Base-by-base conservation (phyloP, 2,329 filamentous ascomycete genomes). In the Alternaria sp. region DNA sequence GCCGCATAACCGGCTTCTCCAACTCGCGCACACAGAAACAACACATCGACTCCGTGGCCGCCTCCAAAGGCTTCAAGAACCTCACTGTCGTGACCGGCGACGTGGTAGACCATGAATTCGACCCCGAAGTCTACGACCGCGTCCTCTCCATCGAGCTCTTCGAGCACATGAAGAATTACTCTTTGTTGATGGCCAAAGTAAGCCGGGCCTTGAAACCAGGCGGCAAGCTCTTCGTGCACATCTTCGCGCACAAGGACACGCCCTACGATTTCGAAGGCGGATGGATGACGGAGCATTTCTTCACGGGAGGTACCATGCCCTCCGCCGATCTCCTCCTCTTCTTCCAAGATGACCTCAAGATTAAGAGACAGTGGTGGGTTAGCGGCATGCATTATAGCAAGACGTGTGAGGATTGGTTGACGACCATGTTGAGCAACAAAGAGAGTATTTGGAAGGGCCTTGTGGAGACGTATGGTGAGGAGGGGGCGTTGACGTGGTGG, bases 81-180 rank as follows among this genome's bases (percentile, higher is more conserved):
- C 76, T 92, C 12, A 83, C 78, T 0, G 87, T 91, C 63, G 85
- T 91, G 63, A 91, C 89, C 0, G 89, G 89, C 21, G 85, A 92
- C 70, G 86, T 91, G 2, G 87, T 89, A 15, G 85, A 88, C 61
- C 88, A 90, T 70, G 87, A 90, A 70, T 91, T 92, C 71, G 81
- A 86, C 62, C 75, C 81, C 10, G 81, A 81, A 25, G 81, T 75
- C 6, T 92, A 88, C 69, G 90, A 92, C 74, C 84, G 90, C 12
- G 87, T 91, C 1, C 82, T 92, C 15, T 89, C 87, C 8, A 89
- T 92, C 65, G 90, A 91, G 84, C 83, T 92, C 12, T 91, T 92
- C 72, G 90, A 92, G 76, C 90, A 92, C 77, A 91, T 92, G 89
- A 92, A 92, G 77, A 92, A 92, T 77, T 91, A 92, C 77, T 85